Evolutionary conservation across 257 asterid species (phyloP).

Genomic region (Gynochthodes officinalis): DNA sequence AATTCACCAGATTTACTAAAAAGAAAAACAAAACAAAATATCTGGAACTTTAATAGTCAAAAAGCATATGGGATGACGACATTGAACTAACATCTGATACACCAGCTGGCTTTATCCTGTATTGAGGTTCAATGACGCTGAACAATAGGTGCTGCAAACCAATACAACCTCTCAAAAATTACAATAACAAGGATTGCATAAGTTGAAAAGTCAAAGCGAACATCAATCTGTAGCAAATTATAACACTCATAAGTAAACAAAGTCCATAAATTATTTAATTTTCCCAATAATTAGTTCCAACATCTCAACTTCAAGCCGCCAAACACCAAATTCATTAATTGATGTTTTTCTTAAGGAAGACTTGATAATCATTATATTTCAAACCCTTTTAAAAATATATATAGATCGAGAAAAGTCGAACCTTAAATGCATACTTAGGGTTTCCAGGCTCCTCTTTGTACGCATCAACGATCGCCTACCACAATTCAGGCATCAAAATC

Average conservation of each 20-base stretch:
- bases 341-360: not conserved
- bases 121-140: constrained; percentile 87
- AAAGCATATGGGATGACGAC: constrained; percentile 10
- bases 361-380: not conserved
- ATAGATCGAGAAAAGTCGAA: constrained; percentile 23
- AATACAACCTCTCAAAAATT: constrained; percentile 13
- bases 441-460: constrained; percentile 90
- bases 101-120: constrained; percentile 78
- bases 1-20: constrained; percentile 33
- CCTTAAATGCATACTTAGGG: constrained; percentile 89
- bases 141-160: constrained; percentile 85
- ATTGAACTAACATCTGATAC: constrained; percentile 88
- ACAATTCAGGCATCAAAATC: not conserved
- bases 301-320: too few species aligned
- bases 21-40: constrained; percentile 15
- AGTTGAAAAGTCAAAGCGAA: constrained; percentile 6
- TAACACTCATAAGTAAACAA: too few species aligned
- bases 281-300: not conserved
- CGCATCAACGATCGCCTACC: constrained; percentile 85
- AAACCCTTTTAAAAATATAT: not conserved
- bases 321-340: not conserved
- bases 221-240: not conserved
- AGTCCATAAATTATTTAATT: too few species aligned
- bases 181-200: not conserved
- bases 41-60: not conserved